Evolutionary conservation across 805 yeast genomes (phyloP).

Genomic region (Candida pseudoglaebosa): DNA sequence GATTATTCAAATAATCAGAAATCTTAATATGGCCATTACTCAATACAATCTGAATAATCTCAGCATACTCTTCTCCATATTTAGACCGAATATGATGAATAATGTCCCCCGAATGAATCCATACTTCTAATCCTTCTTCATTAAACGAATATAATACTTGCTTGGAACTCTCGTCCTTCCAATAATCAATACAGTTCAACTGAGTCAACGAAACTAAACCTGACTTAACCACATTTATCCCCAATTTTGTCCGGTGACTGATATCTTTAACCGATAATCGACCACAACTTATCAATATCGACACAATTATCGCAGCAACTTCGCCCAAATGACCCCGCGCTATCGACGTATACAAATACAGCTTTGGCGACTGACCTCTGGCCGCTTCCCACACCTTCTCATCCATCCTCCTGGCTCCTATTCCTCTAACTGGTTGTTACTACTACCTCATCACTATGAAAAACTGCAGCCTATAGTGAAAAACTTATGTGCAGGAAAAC

Average conservation of each 20-base stretch:
- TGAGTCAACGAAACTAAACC: constrained; percentile 76
- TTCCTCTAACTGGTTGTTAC: neutral
- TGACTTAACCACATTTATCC: constrained; percentile 51
- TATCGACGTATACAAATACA: constrained; percentile 53
- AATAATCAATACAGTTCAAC: constrained; percentile 66
- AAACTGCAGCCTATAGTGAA: neutral
- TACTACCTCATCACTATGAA: neutral
- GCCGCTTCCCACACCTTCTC: constrained; percentile 19
- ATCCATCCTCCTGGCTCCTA: constrained; percentile 12
- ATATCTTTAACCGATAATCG: constrained; percentile 58
- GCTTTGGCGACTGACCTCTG: constrained; percentile 57
- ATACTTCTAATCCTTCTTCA: constrained; percentile 57
- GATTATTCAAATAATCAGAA: constrained; percentile 37
- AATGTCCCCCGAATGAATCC: constrained; percentile 77
- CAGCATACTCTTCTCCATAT: constrained; percentile 47
- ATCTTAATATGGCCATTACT: constrained; percentile 63
- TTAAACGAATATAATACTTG: constrained; percentile 53
- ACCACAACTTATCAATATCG: constrained; percentile 63
- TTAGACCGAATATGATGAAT: constrained; percentile 47
- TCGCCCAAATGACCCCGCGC: constrained; percentile 63
- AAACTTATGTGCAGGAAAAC: neutral
- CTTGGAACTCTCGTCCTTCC: constrained; percentile 29
- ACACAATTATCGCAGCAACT: constrained; percentile 60
- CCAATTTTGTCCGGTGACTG: constrained; percentile 41
- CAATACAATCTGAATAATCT: constrained; percentile 66